phyloP scores from a whole-genome alignment of 768 basidiomycete genomes.

The Suillus sp. region DNA sequence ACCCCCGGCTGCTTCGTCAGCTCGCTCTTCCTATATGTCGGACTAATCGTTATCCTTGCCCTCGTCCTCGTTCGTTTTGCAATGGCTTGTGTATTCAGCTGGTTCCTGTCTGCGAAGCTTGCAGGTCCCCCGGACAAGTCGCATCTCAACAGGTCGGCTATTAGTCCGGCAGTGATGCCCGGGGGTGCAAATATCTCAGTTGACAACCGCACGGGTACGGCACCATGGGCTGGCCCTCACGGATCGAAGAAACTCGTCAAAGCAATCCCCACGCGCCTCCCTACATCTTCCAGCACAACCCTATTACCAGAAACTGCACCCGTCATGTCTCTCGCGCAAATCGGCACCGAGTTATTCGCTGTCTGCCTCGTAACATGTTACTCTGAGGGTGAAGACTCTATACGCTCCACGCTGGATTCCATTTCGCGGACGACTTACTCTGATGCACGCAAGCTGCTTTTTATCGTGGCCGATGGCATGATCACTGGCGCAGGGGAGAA shows the following conservation, averaged over 20 bases:
- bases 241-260: slow-evolving; percentile 56
- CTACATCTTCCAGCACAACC: slow-evolving; percentile 57
- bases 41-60: slow-evolving; percentile 87
- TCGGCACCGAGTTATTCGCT: slow-evolving; percentile 93
- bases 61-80: slow-evolving; percentile 89
- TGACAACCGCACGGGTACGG: slow-evolving; percentile 88
- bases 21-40: slow-evolving; percentile 83
- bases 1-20: slow-evolving; percentile 95
- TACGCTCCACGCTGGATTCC: slow-evolving; percentile 90
- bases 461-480: slow-evolving; percentile 97
- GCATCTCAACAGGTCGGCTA: slow-evolving; percentile 77
- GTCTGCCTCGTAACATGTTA: slow-evolving; percentile 98
- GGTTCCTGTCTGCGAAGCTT: slow-evolving; percentile 87
- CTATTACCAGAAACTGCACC: slow-evolving; percentile 48
- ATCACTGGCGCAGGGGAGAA: slow-evolving; percentile 98
- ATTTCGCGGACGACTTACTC: slow-evolving; percentile 91
- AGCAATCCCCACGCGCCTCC: slow-evolving; percentile 47
- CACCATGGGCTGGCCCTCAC: slow-evolving; percentile 82
- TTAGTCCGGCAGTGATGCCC: slow-evolving; percentile 95
- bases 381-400: slow-evolving; percentile 92
- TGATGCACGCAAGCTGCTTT: slow-evolving; percentile 88
- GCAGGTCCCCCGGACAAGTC: slow-evolving; percentile 73
- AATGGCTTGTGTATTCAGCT: slow-evolving; percentile 97
- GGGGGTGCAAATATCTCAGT: slow-evolving; percentile 95
- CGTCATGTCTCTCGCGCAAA: slow-evolving; percentile 79